phyloP scores from a whole-genome alignment of 2,329 filamentous ascomycete species.

The Plenodomus biglobosus region DNA sequence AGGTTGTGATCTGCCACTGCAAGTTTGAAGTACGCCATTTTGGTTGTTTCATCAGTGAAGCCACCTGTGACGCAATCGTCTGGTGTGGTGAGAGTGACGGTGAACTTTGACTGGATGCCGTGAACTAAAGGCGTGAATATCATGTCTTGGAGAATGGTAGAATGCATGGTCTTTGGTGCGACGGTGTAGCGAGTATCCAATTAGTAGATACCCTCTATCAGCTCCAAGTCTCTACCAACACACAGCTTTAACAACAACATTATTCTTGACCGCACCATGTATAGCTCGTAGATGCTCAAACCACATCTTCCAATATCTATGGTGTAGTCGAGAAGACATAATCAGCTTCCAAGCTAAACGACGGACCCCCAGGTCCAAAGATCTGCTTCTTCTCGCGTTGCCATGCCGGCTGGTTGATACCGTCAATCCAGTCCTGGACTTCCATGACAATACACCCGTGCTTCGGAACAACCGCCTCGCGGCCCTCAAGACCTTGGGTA shows the following conservation, averaged over 20 bases:
- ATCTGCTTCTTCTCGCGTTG: slow-evolving; percentile 60
- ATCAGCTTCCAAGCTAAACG: slow-evolving; percentile 49
- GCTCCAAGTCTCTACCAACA: neutral
- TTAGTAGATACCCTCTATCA: too few species aligned
- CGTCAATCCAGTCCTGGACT: slow-evolving; percentile 92
- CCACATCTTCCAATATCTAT: neutral
- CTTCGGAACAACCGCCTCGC: slow-evolving; percentile 66
- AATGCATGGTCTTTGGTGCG: too few species aligned
- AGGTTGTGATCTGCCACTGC: too few species aligned
- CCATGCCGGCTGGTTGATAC: slow-evolving; percentile 91
- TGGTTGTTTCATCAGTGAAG: too few species aligned
- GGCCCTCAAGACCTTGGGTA: slow-evolving; percentile 65
- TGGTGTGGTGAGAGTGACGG: too few species aligned
- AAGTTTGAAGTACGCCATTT: too few species aligned
- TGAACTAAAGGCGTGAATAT: too few species aligned
- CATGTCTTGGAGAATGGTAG: too few species aligned
- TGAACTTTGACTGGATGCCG: too few species aligned
- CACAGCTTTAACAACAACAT: neutral
- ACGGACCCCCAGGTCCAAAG: slow-evolving; percentile 48
- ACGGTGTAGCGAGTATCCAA: too few species aligned
- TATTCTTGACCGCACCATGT: neutral
- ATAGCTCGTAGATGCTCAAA: neutral
- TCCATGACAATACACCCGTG: slow-evolving; percentile 90
- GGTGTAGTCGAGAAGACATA: slow-evolving; percentile 47
- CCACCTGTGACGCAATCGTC: too few species aligned